Conservation (phyloP, 257 asterid species). For the Solanum pinnatisectum region DNA sequence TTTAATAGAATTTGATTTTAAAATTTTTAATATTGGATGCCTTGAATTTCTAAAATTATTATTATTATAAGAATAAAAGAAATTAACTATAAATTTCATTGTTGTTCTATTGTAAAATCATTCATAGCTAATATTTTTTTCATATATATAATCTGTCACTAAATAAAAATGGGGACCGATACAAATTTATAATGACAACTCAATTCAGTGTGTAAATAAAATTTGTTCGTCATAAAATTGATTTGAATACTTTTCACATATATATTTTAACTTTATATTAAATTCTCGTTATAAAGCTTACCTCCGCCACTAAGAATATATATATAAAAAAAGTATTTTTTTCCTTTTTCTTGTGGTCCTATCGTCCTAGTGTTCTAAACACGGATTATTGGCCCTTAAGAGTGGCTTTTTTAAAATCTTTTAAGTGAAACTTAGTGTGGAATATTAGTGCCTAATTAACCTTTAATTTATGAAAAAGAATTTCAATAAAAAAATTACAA, state of each 20-base stretch:
- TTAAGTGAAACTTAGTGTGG: neutral
- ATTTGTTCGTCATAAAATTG: neutral
- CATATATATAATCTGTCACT: neutral
- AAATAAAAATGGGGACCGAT: neutral
- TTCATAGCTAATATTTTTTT: no score
- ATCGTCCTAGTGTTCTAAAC: neutral
- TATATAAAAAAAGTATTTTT: neutral
- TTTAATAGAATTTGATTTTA: no score
- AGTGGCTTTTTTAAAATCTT: neutral
- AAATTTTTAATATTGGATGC: neutral
- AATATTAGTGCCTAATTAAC: neutral
- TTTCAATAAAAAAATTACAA: neutral
- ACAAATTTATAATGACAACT: neutral
- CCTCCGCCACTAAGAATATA: no score
- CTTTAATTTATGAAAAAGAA: neutral
- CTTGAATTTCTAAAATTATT: neutral
- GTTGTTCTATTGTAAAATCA: neutral
- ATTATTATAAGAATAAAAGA: neutral
- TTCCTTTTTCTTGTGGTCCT: neutral
- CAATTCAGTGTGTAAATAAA: neutral
- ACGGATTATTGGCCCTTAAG: neutral
- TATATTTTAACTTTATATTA: no score
- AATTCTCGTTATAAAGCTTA: no score
- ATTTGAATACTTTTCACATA: neutral
- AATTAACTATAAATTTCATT: neutral